phyloP scores from a whole-genome alignment of 2,329 filamentous ascomycete species.

The Stachybotrys elegans region DNA sequence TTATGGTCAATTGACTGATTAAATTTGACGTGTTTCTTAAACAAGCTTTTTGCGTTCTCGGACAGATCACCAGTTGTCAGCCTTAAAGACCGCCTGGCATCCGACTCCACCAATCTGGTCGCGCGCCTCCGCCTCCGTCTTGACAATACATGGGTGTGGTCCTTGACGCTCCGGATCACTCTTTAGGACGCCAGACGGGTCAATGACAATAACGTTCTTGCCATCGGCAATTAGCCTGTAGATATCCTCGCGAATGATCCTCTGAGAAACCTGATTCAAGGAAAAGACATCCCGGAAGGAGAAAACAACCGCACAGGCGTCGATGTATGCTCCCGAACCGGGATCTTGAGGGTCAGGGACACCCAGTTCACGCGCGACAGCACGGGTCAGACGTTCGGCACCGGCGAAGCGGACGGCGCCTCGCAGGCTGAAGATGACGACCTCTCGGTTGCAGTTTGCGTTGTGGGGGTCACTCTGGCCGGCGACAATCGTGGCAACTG shows the following conservation, averaged over 20 bases:
- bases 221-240: conserved; percentile 15
- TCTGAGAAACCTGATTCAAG: conserved; percentile 20
- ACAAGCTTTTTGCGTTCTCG: too few relatives aligned
- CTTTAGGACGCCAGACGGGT: conserved; percentile 19
- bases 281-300: conserved; percentile 27
- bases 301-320: conserved; percentile 24
- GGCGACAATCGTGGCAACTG: conserved; percentile 22
- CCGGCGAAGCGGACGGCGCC: conserved; percentile 28
- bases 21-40: too few relatives aligned
- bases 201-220: conserved; percentile 23
- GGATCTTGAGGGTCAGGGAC: conserved; percentile 15
- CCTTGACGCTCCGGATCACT: conserved; percentile 10
- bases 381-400: conserved; percentile 25
- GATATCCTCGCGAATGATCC: conserved; percentile 23
- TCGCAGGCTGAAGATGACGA: conserved; percentile 24
- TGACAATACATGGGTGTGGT: conserved; percentile 13
- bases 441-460: conserved; percentile 19
- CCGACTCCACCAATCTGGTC: conserved; percentile 23
- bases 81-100: conserved; percentile 18
- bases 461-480: conserved; percentile 18
- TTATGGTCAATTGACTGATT: too few relatives aligned
- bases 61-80: conserved; percentile 15
- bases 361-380: conserved; percentile 22
- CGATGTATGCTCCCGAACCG: conserved; percentile 15
- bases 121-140: conserved; percentile 19